phyloP scores from a whole-genome alignment of 2,329 filamentous ascomycete genomes.

The Ambrosiella xylebori region DNA sequence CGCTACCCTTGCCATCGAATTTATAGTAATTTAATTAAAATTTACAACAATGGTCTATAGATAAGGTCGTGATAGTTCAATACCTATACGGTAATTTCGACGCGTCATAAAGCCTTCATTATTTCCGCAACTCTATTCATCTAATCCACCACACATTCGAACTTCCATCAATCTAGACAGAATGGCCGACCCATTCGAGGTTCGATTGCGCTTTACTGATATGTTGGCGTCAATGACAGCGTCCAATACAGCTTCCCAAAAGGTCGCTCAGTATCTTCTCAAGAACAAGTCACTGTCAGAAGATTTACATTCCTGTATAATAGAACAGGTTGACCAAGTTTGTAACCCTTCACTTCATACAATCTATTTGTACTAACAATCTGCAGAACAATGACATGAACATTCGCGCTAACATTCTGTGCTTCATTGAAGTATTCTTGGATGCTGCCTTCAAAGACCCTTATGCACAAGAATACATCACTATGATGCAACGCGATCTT shows the following conservation, averaged over 20 bases:
- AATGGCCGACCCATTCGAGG: constrained; percentile 81
- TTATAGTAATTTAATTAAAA: neutral
- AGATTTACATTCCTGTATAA: constrained; percentile 89
- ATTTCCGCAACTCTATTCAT: neutral
- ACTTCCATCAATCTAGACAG: constrained; percentile 4
- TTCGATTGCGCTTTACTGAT: constrained; percentile 88
- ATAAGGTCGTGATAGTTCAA: neutral
- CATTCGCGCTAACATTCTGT: constrained; percentile 95
- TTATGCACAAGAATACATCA: constrained; percentile 57
- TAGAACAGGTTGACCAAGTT: constrained; percentile 83
- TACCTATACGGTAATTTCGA: neutral
- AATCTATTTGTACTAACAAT: neutral
- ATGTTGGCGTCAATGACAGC: constrained; percentile 85
- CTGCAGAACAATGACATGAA: constrained; percentile 70
- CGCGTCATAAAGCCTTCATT: neutral
- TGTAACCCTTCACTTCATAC: constrained; percentile 15
- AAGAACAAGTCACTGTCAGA: constrained; percentile 92
- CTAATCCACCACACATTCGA: neutral
- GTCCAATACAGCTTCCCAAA: constrained; percentile 72
- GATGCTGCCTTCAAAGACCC: constrained; percentile 65
- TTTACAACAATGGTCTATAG: neutral
- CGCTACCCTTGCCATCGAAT: neutral
- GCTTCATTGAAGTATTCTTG: constrained; percentile 90
- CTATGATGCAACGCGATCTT: constrained; percentile 92
- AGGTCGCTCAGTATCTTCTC: constrained; percentile 86